Percentiles rank a stretch among this genome's conserved stretches.
Evolutionary conservation across 805 yeast genomes (phyloP).

Genomic region (Sugiyamaella mastotermitis): DNA sequence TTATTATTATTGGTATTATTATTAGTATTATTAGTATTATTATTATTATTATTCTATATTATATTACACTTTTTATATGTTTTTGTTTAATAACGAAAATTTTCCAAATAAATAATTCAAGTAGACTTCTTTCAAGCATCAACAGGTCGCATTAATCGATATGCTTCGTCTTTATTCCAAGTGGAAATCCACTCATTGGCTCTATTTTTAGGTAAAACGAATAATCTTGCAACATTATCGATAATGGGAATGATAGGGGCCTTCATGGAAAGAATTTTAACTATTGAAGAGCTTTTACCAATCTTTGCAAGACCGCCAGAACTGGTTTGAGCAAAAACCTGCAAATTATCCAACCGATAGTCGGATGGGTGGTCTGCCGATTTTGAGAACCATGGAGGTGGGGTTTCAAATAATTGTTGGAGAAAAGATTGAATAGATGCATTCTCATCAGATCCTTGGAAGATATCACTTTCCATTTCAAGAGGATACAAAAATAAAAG

Average conservation of each 20-base stretch:
- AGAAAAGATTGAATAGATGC: slow-evolving; percentile 60
- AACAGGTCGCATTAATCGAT: background rate
- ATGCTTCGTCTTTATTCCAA: slow-evolving; percentile 29
- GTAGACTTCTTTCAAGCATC: background rate
- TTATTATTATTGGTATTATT: background rate
- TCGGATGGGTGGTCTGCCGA: slow-evolving; percentile 48
- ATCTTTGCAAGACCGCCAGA: slow-evolving; percentile 81
- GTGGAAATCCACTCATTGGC: slow-evolving; percentile 53
- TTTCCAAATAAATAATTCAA: background rate
- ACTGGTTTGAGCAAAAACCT: slow-evolving; percentile 75
- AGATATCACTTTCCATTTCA: slow-evolving; percentile 74
- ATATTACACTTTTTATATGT: background rate
- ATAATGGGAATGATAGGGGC: slow-evolving; percentile 68
- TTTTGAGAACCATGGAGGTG: slow-evolving; percentile 58
- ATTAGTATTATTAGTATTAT: background rate
- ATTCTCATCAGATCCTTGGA: slow-evolving; percentile 69
- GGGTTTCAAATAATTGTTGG: slow-evolving; percentile 56
- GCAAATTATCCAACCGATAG: slow-evolving; percentile 53
- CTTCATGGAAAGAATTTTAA: slow-evolving; percentile 55
- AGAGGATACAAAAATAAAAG: slow-evolving; percentile 78
- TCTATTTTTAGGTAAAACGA: slow-evolving; percentile 70
- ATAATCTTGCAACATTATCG: slow-evolving; percentile 65
- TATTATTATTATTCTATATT: background rate
- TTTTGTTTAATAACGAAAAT: background rate
- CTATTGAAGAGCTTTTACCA: slow-evolving; percentile 68